Conservation (phyloP, 2,329 filamentous ascomycete species). For the Pestalotiopsis sp. region DNA sequence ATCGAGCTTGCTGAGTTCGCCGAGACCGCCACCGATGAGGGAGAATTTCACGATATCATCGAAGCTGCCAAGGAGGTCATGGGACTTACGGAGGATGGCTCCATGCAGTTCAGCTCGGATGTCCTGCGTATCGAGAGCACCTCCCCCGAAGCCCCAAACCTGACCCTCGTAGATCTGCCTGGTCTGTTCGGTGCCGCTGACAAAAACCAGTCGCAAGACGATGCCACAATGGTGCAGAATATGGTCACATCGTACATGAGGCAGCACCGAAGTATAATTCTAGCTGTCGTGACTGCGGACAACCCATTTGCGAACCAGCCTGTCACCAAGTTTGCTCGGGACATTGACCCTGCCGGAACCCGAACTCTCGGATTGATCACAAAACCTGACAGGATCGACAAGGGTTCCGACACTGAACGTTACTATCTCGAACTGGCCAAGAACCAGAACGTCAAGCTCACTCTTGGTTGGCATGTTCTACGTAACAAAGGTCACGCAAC, state of each 20-base stretch:
- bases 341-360: conserved; percentile 25
- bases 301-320: conserved; percentile 57
- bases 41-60: background rate
- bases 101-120: background rate
- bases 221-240: background rate
- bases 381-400: background rate
- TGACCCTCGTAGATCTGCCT: background rate
- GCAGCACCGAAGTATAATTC: conserved; percentile 50
- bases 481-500: conserved; percentile 34
- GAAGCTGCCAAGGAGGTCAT: background rate
- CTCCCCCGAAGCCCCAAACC: background rate
- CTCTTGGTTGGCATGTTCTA: background rate
- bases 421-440: background rate
- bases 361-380: background rate
- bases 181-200: background rate
- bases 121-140: background rate
- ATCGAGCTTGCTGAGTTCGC: background rate
- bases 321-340: conserved; percentile 43
- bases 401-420: background rate
- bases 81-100: background rate
- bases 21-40: background rate
- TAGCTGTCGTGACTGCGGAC: conserved; percentile 53
- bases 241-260: background rate
- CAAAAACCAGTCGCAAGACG: background rate
- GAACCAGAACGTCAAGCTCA: conserved; percentile 1